Conservation (phyloP, 73 alveolate genomes). For the Paramecium pentaurelia region DNA sequence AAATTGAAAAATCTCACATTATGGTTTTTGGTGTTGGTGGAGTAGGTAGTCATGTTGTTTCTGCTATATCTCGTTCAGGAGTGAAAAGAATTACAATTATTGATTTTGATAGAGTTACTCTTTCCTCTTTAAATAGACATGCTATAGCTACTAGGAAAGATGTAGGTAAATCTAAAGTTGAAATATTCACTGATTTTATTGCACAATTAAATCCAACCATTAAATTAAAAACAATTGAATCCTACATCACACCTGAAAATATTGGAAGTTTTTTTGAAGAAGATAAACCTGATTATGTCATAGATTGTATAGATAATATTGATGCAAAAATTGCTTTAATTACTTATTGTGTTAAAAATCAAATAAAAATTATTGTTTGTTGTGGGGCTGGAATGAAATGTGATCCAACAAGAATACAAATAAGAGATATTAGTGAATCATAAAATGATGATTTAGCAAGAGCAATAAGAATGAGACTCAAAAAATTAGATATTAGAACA, state of each 20-base stretch:
- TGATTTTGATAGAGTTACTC: conserved; percentile 94
- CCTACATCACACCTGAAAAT: conserved; percentile 66
- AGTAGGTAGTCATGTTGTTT: conserved; percentile 90
- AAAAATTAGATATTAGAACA: conserved; percentile 29
- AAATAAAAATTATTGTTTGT: conserved; percentile 69
- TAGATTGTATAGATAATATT: conserved; percentile 90
- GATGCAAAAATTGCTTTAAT: conserved; percentile 78
- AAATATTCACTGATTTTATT: conserved; percentile 69
- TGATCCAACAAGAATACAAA: conserved; percentile 82
- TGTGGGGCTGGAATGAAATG: conserved; percentile 91
- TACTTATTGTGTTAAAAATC: conserved; percentile 67
- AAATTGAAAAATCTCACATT: conserved; percentile 65
- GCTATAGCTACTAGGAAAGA: conserved; percentile 85
- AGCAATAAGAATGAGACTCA: conserved; percentile 61
- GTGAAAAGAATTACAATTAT: conserved; percentile 78
- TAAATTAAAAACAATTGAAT: conserved; percentile 70
- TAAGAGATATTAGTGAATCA: conserved; percentile 75
- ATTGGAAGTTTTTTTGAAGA: conserved; percentile 46
- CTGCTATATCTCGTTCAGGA: conserved; percentile 83
- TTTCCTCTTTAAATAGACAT: conserved; percentile 90
- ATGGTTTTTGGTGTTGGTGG: conserved; percentile 96
- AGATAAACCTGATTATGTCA: conserved; percentile 81
- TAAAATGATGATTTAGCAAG: conserved; percentile 69
- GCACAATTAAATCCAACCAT: conserved; percentile 68
- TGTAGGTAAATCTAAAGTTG: conserved; percentile 86